Evolutionary conservation across 768 basidiomycete species (phyloP).

Genomic region (Termitomyces sp.): DNA sequence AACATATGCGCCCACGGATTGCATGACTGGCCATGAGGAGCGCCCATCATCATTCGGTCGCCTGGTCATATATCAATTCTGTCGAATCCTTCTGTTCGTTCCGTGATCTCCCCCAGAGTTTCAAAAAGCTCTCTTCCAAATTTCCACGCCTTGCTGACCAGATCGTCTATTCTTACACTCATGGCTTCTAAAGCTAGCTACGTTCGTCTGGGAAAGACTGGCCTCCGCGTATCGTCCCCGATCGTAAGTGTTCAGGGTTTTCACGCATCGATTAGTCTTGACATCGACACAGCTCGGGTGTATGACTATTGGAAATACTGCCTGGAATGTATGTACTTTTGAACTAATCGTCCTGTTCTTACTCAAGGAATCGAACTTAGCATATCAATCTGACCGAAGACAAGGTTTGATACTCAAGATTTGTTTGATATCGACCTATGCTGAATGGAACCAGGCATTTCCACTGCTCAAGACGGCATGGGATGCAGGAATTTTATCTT

Average conservation of each 20-base stretch:
- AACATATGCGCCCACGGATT: too few species aligned
- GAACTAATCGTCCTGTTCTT: not conserved
- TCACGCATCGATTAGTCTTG: not conserved
- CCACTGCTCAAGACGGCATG: conserved; percentile 1
- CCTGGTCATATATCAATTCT: too few species aligned
- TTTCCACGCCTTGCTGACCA: not conserved
- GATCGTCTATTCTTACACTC: not conserved
- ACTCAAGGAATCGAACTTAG: not conserved
- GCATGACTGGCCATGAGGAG: too few species aligned
- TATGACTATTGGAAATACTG: not conserved
- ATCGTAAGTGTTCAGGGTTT: not conserved
- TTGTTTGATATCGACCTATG: not conserved
- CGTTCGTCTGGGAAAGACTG: conserved; percentile 1
- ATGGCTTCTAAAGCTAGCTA: not conserved
- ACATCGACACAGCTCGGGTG: not conserved
- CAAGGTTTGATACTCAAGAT: not conserved
- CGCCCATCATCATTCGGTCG: too few species aligned
- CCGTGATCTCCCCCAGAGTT: too few species aligned
- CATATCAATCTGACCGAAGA: not conserved
- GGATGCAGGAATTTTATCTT: conserved; percentile 32
- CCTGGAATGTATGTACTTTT: not conserved
- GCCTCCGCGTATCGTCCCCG: not conserved
- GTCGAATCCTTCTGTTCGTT: too few species aligned
- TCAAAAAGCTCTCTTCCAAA: too few species aligned
- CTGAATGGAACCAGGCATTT: not conserved